Base-by-base conservation (phyloP, 1,284 basidiomycete species). In the Cryptococcus sp. region DNA sequence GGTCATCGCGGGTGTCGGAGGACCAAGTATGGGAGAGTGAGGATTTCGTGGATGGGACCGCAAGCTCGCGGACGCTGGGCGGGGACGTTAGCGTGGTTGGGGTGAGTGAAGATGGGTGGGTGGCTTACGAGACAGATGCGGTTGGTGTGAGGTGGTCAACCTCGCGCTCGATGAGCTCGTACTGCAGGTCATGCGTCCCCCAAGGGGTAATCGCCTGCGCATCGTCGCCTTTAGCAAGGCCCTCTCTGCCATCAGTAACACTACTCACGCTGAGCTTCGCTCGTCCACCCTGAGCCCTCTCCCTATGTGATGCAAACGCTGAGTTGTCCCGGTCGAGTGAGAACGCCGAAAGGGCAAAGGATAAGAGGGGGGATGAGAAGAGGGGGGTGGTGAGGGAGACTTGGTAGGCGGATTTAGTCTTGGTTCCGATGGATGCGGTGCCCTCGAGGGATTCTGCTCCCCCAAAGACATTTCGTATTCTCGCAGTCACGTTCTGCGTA, bases 391-490 rank as follows among this genome's bases (percentile, higher is more conserved):
- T 56, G 16, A 79, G 62, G 2, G 71, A 64, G 3, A 67, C 68
- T 61, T 89, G 82, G 74, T 91, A 95, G 0, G 92, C 85, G 53
- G 87, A 85, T 57, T 86, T 84, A 0, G 93, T 98, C 69, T 89
- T 87, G 0, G 93, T 96, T 0, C 94, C 96, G 15, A 89, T 81
- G 0, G 92, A 85, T 2, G 91, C 78, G 58, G 87, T 88, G 7
- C 88, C 89, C 70, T 94, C 89, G 56, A 98, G 79, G 0, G 84
- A 84, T 76, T 99, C 96, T 20, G 88, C 94, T 2, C 91, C 90
- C 24, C 96, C 95, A 66, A 98, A 88, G 5, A 89, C 82, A 76
- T 98, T 98, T 16, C 89, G 82, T 37, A 94, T 78, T 51, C 87
- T 85, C 16, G 84, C 90, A 6, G 87, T 89, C 40, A 87, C 83